These are phyloP conservation scores for Diaporthe caulivora DNA, from an alignment of 2,329 filamentous ascomycete genomes.

Conservation along the genomic window DNA sequence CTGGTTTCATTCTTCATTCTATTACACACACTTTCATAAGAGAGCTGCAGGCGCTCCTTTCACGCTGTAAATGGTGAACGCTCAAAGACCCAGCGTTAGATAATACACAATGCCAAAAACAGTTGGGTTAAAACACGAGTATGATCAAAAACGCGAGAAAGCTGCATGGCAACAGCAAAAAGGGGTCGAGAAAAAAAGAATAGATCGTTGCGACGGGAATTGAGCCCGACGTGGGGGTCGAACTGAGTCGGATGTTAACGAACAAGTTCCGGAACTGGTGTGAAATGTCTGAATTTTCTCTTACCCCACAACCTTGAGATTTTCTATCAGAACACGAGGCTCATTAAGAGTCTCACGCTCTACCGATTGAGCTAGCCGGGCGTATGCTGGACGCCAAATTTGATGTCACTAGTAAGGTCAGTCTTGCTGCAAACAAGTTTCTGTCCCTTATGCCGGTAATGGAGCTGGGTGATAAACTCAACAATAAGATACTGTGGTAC, in stretches of 20 bases:
- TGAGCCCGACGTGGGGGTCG: conserved; percentile 46
- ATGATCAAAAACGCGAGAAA: no score
- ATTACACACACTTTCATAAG: no score
- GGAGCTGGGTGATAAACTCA: background rate
- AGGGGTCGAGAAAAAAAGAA: conserved; percentile 27
- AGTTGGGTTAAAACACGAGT: no score
- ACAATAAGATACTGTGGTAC: background rate
- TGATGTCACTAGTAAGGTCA: background rate
- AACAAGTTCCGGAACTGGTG: background rate
- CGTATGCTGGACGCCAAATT: conserved; percentile 43
- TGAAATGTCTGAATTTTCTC: conserved; percentile 19
- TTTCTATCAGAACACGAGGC: conserved; percentile 16
- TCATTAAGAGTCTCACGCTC: conserved; percentile 78
- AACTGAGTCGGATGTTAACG: conserved; percentile 36
- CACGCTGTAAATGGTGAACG: no score
- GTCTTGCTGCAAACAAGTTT: background rate
- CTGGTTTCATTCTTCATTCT: no score
- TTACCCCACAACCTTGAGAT: conserved; percentile 37
- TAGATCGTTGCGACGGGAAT: conserved; percentile 41
- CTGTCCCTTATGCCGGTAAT: background rate
- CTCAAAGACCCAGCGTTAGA: no score
- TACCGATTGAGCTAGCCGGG: conserved; percentile 78
- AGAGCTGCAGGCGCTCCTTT: no score
- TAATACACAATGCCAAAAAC: no score
- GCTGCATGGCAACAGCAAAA: no score